phyloP scores from a whole-genome alignment of 1,284 basidiomycete genomes.

The Tilletia caries region DNA sequence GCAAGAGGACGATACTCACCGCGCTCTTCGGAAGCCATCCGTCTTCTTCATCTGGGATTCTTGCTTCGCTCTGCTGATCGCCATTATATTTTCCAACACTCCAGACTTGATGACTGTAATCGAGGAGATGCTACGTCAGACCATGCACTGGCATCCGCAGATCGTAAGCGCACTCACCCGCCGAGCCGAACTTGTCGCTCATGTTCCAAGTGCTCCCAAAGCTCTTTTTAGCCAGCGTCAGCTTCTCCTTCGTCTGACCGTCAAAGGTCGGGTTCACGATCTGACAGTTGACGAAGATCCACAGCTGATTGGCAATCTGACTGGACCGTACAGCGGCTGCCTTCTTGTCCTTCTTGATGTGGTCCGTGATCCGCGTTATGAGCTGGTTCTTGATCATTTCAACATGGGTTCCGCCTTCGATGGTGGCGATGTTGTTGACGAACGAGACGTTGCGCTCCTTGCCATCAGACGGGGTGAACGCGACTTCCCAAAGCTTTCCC shows the following conservation, averaged over 20 bases:
- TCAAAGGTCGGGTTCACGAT: constrained; percentile 99
- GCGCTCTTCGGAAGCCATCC: constrained; percentile 79
- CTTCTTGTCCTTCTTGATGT: constrained; percentile 86
- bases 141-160: neutral
- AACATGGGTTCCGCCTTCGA: constrained; percentile 95
- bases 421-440: constrained; percentile 95
- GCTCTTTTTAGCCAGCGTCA: constrained; percentile 82
- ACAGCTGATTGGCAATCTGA: constrained; percentile 96
- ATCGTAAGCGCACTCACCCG: constrained; percentile 69
- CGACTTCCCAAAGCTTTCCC: constrained; percentile 81
- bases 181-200: constrained; percentile 92
- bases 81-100: constrained; percentile 86
- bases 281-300: constrained; percentile 94
- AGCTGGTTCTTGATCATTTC: constrained; percentile 82
- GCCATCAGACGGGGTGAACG: constrained; percentile 83
- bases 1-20: neutral
- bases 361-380: constrained; percentile 69
- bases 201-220: constrained; percentile 85
- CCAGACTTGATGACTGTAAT: constrained; percentile 76
- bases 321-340: constrained; percentile 83
- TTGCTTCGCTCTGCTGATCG: constrained; percentile 95
- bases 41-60: constrained; percentile 94
- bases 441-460: constrained; percentile 91
- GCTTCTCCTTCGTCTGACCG: constrained; percentile 96
- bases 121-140: constrained; percentile 14